phyloP scores from a whole-genome alignment of 345 rosid species.

The Lepidium aucheri region DNA sequence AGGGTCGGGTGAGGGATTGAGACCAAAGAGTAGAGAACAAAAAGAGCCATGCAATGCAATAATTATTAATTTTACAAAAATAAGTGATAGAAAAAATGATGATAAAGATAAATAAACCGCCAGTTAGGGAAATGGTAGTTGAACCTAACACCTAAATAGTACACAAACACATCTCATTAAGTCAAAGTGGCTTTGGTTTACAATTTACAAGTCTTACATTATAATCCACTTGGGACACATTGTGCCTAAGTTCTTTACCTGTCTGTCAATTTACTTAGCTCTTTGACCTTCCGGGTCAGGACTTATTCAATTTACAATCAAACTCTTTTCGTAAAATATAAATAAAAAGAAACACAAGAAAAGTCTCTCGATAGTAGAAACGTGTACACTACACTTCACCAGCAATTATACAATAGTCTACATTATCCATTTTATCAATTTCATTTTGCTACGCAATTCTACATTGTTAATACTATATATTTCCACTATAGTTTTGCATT shows the following conservation, averaged over 20 bases:
- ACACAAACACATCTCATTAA: not conserved
- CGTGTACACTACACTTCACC: constrained; percentile 5
- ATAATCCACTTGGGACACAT: constrained; percentile 13
- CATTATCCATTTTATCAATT: too few relatives aligned
- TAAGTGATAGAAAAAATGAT: not conserved
- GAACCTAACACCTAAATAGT: constrained; percentile 19
- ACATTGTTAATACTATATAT: too few relatives aligned
- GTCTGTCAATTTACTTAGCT: constrained; percentile 21
- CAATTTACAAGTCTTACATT: not conserved
- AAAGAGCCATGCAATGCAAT: not conserved
- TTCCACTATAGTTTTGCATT: too few relatives aligned
- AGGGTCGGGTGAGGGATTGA: not conserved
- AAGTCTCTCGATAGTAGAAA: not conserved
- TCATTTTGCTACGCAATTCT: too few relatives aligned
- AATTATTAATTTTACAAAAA: too few relatives aligned
- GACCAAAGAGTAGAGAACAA: not conserved
- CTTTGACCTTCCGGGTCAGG: constrained; percentile 12
- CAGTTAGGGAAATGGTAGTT: constrained; percentile 26
- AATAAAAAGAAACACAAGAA: not conserved
- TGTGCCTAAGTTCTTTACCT: constrained; percentile 6
- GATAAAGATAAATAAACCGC: not conserved
- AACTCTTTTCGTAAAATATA: not conserved
- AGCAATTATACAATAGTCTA: not conserved
- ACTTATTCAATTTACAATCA: not conserved
- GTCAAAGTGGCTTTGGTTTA: constrained; percentile 13